A percentile compares a stretch with the other conserved stretches of the same genome.
phyloP scores from a whole-genome alignment of 345 rosid genomes.

The Bretschneidera sinensis region DNA sequence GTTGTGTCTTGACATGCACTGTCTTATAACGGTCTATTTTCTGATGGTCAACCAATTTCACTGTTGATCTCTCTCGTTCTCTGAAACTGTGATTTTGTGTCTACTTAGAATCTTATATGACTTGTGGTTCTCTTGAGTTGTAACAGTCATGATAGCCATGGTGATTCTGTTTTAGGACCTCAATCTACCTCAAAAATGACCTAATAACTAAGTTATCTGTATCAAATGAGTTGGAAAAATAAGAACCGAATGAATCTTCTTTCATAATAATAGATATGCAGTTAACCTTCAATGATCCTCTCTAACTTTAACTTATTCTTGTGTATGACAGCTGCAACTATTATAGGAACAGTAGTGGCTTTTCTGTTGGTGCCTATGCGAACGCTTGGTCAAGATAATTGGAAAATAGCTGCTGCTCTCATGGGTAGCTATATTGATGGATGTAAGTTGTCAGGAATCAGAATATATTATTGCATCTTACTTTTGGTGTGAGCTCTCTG shows the following conservation, averaged over 20 bases:
- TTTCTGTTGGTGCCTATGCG: slow-evolving; percentile 73
- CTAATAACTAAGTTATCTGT: no score
- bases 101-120: neutral
- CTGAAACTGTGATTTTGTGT: neutral
- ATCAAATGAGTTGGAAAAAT: neutral
- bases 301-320: slow-evolving; percentile 6
- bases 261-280: neutral
- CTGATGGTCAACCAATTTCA: neutral
- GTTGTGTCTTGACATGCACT: neutral
- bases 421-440: slow-evolving; percentile 87
- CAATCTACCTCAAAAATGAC: no score
- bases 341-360: slow-evolving; percentile 68
- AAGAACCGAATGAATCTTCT: neutral
- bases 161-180: no score
- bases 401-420: slow-evolving; percentile 93
- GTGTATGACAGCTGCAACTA: slow-evolving; percentile 56
- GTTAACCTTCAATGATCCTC: neutral
- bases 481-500: slow-evolving; percentile 17
- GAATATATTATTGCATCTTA: slow-evolving; percentile 6
- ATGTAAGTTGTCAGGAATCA: slow-evolving; percentile 39
- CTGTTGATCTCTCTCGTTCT: neutral
- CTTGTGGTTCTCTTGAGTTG: neutral
- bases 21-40: neutral
- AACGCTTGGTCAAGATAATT: slow-evolving; percentile 81
- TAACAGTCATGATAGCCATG: no score